These are phyloP conservation scores for Flaveria trinervia DNA, from an alignment of 129 eudicot genomes.

Conservation along the genomic window DNA sequence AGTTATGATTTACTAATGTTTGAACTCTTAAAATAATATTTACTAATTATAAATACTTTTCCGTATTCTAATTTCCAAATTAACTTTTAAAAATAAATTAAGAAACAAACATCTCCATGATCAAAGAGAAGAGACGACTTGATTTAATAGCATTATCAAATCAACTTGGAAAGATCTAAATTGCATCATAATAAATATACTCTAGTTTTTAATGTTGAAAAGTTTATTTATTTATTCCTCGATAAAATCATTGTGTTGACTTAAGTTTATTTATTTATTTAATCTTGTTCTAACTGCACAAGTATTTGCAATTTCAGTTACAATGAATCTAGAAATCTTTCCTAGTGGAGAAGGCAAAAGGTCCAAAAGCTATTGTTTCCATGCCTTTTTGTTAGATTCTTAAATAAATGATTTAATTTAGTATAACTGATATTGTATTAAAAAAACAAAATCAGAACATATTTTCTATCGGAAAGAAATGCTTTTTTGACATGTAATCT, in stretches of 20 bases:
- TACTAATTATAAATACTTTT: neutral
- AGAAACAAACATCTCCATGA: neutral
- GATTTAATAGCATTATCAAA: conserved; percentile 11
- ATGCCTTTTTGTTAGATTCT: neutral
- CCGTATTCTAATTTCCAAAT: neutral
- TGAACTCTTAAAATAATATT: too few relatives aligned
- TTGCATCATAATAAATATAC: conserved; percentile 25
- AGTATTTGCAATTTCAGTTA: neutral
- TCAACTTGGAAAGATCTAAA: conserved; percentile 12
- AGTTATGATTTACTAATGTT: too few relatives aligned
- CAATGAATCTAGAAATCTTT: conserved; percentile 23
- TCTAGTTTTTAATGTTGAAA: neutral
- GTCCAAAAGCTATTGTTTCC: conserved; percentile 4
- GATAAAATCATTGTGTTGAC: conserved; percentile 10
- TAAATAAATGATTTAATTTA: neutral
- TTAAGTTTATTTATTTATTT: neutral
- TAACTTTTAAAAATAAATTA: neutral
- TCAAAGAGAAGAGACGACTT: neutral
- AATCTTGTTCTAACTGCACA: neutral
- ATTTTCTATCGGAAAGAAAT: neutral
- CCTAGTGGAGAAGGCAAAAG: neutral
- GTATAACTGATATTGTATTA: neutral
- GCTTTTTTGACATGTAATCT: too few relatives aligned
- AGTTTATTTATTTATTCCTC: neutral
- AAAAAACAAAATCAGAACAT: neutral